Conservation (phyloP, 345 rosid species). For the Dovyalis caffra region DNA sequence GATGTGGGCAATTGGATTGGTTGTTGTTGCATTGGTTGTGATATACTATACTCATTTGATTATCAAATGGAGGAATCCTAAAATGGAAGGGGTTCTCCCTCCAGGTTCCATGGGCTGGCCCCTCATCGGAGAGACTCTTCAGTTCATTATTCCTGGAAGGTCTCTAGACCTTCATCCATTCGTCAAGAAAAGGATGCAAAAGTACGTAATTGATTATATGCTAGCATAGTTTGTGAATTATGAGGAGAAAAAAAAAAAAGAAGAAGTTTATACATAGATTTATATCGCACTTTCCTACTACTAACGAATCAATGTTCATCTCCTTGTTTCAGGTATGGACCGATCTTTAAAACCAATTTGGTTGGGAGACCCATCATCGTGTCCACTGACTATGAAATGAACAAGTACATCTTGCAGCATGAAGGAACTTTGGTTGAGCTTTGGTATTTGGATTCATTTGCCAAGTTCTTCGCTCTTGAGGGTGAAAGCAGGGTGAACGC, state of each 20-base stretch:
- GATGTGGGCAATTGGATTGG: not conserved
- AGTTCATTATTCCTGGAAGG: not conserved
- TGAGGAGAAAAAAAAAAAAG: not conserved
- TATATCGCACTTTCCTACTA: not conserved
- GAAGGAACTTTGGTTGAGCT: slow-evolving; percentile 20
- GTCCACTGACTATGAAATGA: slow-evolving; percentile 23
- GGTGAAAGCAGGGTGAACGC: slow-evolving; percentile 6
- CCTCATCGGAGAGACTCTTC: not conserved
- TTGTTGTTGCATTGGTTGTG: not conserved
- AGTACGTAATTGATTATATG: not conserved
- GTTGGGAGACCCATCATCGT: slow-evolving; percentile 14
- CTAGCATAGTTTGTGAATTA: not conserved
- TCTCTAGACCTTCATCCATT: not conserved
- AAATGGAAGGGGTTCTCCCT: not conserved
- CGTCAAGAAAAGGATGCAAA: not conserved
- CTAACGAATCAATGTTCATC: not conserved
- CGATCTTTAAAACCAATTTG: not conserved
- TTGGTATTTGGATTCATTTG: slow-evolving; percentile 8
- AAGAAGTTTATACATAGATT: not conserved
- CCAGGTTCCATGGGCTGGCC: slow-evolving; percentile 2
- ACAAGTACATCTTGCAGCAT: slow-evolving; percentile 21
- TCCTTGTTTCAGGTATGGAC: slow-evolving; percentile 25
- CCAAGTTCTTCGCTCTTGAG: slow-evolving; percentile 19
- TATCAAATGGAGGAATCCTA: not conserved
- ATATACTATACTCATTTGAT: not conserved